These are phyloP conservation scores for Citrus maxima DNA, from an alignment of 345 rosid species.

Conservation along the genomic window DNA sequence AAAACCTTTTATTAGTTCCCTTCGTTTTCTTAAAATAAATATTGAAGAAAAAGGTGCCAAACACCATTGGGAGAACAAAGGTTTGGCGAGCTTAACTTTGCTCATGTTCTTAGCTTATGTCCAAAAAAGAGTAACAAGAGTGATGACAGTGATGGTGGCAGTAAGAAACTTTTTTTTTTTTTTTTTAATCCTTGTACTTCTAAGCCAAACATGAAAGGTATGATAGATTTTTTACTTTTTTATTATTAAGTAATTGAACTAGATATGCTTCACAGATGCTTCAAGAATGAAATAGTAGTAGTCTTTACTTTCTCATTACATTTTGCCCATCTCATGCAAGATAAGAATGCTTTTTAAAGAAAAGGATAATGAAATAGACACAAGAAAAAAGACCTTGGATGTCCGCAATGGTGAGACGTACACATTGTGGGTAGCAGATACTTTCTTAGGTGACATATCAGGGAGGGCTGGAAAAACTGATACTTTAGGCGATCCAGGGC, in stretches of 20 bases:
- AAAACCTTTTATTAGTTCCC: not conserved
- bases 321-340: not conserved
- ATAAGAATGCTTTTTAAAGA: not conserved
- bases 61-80: not conserved
- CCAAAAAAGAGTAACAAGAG: not conserved
- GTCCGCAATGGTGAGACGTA: constrained; percentile 94
- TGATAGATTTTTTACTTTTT: not conserved
- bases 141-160: not conserved
- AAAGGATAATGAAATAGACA: not conserved
- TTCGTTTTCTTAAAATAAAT: not conserved
- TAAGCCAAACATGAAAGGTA: not conserved
- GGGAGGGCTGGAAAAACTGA: constrained; percentile 85
- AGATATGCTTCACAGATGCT: not conserved
- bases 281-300: not conserved
- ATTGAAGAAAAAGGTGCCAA: not conserved
- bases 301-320: not conserved
- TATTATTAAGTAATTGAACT: not conserved
- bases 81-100: not conserved
- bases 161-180: not conserved
- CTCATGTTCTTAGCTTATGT: not conserved
- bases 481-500: constrained; percentile 87
- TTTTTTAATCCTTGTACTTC: not conserved
- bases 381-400: constrained; percentile 63
- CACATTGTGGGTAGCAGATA: constrained; percentile 81
- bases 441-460: constrained; percentile 97